Percentiles rank a stretch among this genome's conserved stretches.
phyloP scores from a whole-genome alignment of 805 yeast genomes.

The Starmerella stellata region DNA sequence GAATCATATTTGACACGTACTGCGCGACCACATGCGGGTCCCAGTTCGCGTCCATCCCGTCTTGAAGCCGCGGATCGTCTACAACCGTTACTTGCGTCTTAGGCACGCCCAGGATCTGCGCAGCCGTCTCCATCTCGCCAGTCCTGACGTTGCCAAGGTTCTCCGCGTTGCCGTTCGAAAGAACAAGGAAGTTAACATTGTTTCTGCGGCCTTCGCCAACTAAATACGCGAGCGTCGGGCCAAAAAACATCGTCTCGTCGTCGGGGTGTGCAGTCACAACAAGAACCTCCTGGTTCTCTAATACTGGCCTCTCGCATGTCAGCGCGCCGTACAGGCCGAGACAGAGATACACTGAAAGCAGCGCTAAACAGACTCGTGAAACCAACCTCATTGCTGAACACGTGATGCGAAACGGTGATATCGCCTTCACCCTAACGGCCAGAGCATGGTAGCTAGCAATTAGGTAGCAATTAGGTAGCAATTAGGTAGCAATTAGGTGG shows the following conservation, averaged over 20 bases:
- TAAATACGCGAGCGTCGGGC: slow-evolving; percentile 52
- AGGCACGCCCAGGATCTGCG: slow-evolving; percentile 35
- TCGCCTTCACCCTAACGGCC: no score
- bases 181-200: slow-evolving; percentile 41
- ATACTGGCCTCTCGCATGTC: no score
- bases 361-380: no score
- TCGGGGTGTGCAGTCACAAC: slow-evolving; percentile 87
- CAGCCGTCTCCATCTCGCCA: slow-evolving; percentile 40
- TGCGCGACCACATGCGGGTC: slow-evolving; percentile 27
- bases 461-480: no score
- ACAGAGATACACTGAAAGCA: no score
- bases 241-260: slow-evolving; percentile 94
- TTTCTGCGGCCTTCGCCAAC: slow-evolving; percentile 33
- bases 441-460: no score
- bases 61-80: slow-evolving; percentile 35
- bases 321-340: no score
- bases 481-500: no score
- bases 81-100: slow-evolving; percentile 29
- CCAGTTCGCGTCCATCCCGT: slow-evolving; percentile 59
- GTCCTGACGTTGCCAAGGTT: slow-evolving; percentile 50
- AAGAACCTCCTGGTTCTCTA: slow-evolving; percentile 17
- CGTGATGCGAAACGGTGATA: no score
- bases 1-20: slow-evolving; percentile 23
- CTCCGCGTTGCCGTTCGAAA: slow-evolving; percentile 61
- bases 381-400: no score